Conservation (phyloP, 257 asterid genomes). For the Solanum peruvianum region DNA sequence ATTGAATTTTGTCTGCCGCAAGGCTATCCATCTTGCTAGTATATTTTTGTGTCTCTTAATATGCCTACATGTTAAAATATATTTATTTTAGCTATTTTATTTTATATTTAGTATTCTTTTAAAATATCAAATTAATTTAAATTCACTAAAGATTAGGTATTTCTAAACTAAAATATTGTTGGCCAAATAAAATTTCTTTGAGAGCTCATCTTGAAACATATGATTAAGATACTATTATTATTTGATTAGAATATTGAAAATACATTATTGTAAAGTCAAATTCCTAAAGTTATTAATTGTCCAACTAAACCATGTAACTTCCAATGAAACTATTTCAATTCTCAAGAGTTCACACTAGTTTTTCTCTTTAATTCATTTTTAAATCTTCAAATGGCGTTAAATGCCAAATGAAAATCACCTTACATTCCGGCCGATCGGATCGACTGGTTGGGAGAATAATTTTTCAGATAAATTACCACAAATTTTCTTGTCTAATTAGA, state of each 20-base stretch:
- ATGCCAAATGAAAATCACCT: not conserved
- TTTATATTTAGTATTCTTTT: not conserved
- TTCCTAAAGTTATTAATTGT: not conserved
- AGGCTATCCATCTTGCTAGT: not conserved
- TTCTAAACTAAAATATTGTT: not conserved
- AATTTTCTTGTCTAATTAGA: not conserved
- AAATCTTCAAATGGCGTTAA: not conserved
- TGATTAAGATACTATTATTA: not conserved
- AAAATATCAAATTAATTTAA: accelerated
- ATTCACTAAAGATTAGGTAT: not conserved
- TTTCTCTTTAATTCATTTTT: not conserved
- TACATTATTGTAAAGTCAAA: not conserved
- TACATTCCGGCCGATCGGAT: not conserved
- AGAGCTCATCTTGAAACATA: not conserved
- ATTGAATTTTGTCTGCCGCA: not conserved
- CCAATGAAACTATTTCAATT: not conserved
- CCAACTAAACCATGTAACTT: not conserved
- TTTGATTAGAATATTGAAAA: not conserved
- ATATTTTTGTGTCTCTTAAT: not conserved
- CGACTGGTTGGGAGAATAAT: not conserved
- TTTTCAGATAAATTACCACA: not conserved
- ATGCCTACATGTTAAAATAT: not conserved
- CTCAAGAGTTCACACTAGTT: not conserved
- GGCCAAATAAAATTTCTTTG: not conserved
- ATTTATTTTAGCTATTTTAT: not conserved